phyloP scores from a whole-genome alignment of 192 early-diverging fungal species.

The Linnemannia exigua region DNA sequence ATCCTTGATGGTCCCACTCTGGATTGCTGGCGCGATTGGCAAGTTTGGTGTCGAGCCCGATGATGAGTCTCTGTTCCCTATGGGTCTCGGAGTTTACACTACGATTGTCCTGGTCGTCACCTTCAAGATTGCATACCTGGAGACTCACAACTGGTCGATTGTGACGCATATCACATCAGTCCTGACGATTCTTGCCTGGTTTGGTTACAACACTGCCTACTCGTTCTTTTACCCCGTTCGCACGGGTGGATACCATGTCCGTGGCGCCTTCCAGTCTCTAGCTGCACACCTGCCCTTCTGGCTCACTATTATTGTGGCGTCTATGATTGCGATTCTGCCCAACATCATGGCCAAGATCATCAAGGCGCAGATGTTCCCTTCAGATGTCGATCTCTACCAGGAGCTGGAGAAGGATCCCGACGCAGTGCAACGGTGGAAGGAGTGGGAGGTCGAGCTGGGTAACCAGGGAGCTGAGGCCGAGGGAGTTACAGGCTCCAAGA shows the following conservation, averaged over 20 bases:
- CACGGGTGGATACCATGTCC: slow-evolving; percentile 67
- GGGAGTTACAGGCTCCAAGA: slow-evolving; percentile 55
- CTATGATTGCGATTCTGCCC: slow-evolving; percentile 64
- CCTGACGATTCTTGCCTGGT: slow-evolving; percentile 70
- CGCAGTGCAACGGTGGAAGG: slow-evolving; percentile 56
- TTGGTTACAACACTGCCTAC: slow-evolving; percentile 75
- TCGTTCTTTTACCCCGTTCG: slow-evolving; percentile 68
- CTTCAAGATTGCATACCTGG: slow-evolving; percentile 78
- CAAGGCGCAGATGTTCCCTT: slow-evolving; percentile 52
- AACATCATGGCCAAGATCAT: slow-evolving; percentile 64
- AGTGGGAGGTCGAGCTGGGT: slow-evolving; percentile 53
- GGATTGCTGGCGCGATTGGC: slow-evolving; percentile 61
- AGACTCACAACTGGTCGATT: slow-evolving; percentile 74
- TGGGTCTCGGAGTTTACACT: slow-evolving; percentile 70
- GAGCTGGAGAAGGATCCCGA: slow-evolving; percentile 59
- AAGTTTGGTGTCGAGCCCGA: slow-evolving; percentile 56
- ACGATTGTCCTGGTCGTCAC: slow-evolving; percentile 77
- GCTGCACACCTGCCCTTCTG: slow-evolving; percentile 66
- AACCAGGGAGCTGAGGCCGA: slow-evolving; percentile 51
- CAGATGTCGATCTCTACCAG: slow-evolving; percentile 62
- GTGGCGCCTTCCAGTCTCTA: slow-evolving; percentile 65
- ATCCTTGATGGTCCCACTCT: slow-evolving; percentile 65
- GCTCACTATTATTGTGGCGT: slow-evolving; percentile 70
- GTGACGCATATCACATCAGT: slow-evolving; percentile 73
- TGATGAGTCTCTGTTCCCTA: slow-evolving; percentile 68